Percentiles rank a stretch among this genome's conserved stretches.
Evolutionary conservation across 2,329 filamentous ascomycete genomes (phyloP).

Genomic region (Monosporascus sp.): DNA sequence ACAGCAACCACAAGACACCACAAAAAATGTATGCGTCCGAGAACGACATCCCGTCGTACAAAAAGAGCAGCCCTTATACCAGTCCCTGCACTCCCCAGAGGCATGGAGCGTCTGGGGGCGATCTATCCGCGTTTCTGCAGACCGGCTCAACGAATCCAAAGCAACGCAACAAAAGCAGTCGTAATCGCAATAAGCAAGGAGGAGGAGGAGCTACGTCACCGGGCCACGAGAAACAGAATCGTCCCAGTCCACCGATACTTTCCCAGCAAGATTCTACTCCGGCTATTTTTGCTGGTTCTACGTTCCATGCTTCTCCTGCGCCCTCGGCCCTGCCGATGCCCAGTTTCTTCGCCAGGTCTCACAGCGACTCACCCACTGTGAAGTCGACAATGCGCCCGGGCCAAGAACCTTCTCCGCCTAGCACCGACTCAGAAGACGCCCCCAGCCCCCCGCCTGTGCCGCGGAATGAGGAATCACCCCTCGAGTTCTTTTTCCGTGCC

Average conservation of each 20-base stretch:
- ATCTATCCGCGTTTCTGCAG: conserved; percentile 18
- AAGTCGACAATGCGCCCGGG: conserved; percentile 35
- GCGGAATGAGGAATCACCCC: conserved; percentile 58
- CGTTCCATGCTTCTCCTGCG: conserved; percentile 91
- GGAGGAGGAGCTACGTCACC: conserved; percentile 32
- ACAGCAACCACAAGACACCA: conserved; percentile 19
- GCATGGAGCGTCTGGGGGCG: conserved; percentile 26
- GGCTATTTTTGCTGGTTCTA: conserved; percentile 77
- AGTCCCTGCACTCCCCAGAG: conserved; percentile 43
- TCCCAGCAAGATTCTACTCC: conserved; percentile 42
- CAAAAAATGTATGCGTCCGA: conserved; percentile 56
- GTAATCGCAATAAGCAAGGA: conserved; percentile 24
- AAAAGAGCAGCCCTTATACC: conserved; percentile 18
- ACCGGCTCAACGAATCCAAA: conserved; percentile 25
- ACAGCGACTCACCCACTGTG: conserved; percentile 56
- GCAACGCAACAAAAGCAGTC: conserved; percentile 23
- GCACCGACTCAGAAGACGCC: conserved; percentile 45
- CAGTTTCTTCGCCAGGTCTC: conserved; percentile 73
- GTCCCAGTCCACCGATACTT: conserved; percentile 40
- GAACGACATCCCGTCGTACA: conserved; percentile 41
- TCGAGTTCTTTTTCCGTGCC: conserved; percentile 87
- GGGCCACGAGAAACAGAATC: conserved; percentile 32
- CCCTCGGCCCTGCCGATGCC: conserved; percentile 86
- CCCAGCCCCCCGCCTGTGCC: conserved; percentile 29
- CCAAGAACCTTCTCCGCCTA: conserved; percentile 46